phyloP scores from a whole-genome alignment of 1,284 basidiomycete species.

The Cutaneotrichosporon arboriforme region DNA sequence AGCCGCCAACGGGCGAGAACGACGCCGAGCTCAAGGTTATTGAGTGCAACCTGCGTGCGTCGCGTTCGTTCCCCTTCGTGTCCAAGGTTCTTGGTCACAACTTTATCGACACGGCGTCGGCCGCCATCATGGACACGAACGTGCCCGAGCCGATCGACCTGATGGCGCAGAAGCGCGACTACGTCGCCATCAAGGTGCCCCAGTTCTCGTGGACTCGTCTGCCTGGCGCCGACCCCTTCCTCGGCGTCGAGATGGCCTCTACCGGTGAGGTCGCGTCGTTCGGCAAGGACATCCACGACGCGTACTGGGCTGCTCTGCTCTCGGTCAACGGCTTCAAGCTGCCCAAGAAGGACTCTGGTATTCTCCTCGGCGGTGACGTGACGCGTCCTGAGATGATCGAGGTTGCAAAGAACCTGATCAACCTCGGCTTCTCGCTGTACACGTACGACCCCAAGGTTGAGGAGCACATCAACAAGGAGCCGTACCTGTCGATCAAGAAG shows the following conservation, averaged over 20 bases:
- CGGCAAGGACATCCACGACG: conserved; percentile 88
- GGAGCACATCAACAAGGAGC: conserved; percentile 72
- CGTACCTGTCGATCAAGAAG: conserved; percentile 67
- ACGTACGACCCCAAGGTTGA: conserved; percentile 76
- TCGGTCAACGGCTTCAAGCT: conserved; percentile 64
- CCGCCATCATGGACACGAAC: conserved; percentile 76
- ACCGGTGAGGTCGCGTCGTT: conserved; percentile 99
- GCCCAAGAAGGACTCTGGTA: conserved; percentile 57
- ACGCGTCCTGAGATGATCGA: conserved; percentile 66
- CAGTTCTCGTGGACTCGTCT: conserved; percentile 99
- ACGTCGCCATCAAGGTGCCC: conserved; percentile 94
- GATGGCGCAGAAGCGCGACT: conserved; percentile 85
- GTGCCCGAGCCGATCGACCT: conserved; percentile 91
- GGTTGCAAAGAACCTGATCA: conserved; percentile 86
- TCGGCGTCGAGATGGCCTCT: conserved; percentile 97
- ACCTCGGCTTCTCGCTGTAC: conserved; percentile 92
- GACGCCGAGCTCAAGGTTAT: conserved; percentile 83
- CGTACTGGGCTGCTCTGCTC: conserved; percentile 92
- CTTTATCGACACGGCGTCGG: conserved; percentile 92
- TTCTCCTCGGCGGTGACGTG: conserved; percentile 70
- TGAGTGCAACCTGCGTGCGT: conserved; percentile 96
- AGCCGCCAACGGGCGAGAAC: conserved; percentile 58
- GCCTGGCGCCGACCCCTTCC: conserved; percentile 81
- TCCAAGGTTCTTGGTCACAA: conserved; percentile 96
- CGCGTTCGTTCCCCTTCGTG: conserved; percentile 98